phyloP scores from a whole-genome alignment of 495 filamentous ascomycete species.

The Lindgomyces ingoldianus region DNA sequence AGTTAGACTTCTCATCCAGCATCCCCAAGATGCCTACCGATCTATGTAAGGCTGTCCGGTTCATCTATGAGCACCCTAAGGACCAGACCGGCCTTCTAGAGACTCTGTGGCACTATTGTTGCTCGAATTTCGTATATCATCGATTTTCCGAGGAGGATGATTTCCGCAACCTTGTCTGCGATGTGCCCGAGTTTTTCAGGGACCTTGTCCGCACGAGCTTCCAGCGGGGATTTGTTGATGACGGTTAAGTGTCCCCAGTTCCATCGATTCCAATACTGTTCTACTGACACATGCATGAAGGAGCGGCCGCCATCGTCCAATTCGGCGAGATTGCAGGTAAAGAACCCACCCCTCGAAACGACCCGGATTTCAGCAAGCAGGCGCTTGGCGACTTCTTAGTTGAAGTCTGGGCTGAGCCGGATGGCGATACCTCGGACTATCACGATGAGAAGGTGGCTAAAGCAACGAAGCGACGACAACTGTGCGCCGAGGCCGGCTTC shows the following conservation, averaged over 20 bases:
- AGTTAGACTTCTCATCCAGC: constrained; percentile 39
- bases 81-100: constrained; percentile 36
- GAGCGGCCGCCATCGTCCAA: constrained; percentile 22
- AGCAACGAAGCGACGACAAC: background rate
- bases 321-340: constrained; percentile 1
- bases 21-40: constrained; percentile 33
- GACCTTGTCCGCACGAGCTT: constrained; percentile 38
- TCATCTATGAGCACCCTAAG: constrained; percentile 38
- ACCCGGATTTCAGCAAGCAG: background rate
- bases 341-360: constrained; percentile 16
- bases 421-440: too few relatives aligned
- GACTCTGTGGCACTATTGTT: constrained; percentile 42
- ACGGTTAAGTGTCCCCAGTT: constrained; percentile 33
- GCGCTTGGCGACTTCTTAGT: constrained; percentile 14
- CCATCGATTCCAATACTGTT: background rate
- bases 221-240: constrained; percentile 37
- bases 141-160: constrained; percentile 30
- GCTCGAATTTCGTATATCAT: constrained; percentile 39
- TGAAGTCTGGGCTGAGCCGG: constrained; percentile 1
- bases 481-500: constrained; percentile 14
- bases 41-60: constrained; percentile 40
- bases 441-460: background rate
- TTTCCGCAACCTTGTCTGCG: constrained; percentile 36
- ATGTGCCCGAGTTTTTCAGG: constrained; percentile 38
- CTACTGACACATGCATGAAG: background rate